A percentile compares a stretch with the other conserved stretches of the same genome.
Evolutionary conservation across 495 filamentous ascomycete species (phyloP).

Genomic region (Penicillium cinerascens): DNA sequence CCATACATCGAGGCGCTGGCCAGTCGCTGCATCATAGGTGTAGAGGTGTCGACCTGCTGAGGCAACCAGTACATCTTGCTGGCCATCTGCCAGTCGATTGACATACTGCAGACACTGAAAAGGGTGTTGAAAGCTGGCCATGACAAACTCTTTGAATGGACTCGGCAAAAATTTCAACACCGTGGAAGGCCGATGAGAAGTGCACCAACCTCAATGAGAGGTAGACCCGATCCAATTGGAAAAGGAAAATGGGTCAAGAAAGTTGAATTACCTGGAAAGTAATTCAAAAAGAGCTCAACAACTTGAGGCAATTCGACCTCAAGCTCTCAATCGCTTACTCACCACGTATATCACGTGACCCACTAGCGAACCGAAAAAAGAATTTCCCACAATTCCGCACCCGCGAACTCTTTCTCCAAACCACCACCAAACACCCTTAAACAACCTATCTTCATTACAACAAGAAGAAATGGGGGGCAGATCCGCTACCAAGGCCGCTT

Average conservation of each 20-base stretch:
- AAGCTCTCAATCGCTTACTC: constrained; percentile 5
- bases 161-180: constrained; percentile 12
- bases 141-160: constrained; percentile 21
- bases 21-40: constrained; percentile 42
- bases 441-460: constrained; percentile 84
- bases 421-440: constrained; percentile 69
- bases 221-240: not conserved
- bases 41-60: constrained; percentile 55
- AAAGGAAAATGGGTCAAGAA: not conserved
- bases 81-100: constrained; percentile 24
- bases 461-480: constrained; percentile 99
- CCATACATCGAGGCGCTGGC: constrained; percentile 47
- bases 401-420: constrained; percentile 14
- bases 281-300: not conserved
- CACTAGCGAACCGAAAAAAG: constrained; percentile 40
- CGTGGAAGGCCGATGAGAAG: not conserved
- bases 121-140: constrained; percentile 43
- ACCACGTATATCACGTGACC: constrained; percentile 30
- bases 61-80: constrained; percentile 46
- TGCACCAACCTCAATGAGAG: not conserved
- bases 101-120: constrained; percentile 53
- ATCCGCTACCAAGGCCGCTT: constrained; percentile 86
- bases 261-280: not conserved
- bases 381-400: constrained; percentile 28
- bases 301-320: constrained; percentile 12